Evolutionary conservation across 2,329 filamentous ascomycete species (phyloP), one percentile per base, ranked within the genome.

Genomic region (Colletotrichum lupini): DNA sequence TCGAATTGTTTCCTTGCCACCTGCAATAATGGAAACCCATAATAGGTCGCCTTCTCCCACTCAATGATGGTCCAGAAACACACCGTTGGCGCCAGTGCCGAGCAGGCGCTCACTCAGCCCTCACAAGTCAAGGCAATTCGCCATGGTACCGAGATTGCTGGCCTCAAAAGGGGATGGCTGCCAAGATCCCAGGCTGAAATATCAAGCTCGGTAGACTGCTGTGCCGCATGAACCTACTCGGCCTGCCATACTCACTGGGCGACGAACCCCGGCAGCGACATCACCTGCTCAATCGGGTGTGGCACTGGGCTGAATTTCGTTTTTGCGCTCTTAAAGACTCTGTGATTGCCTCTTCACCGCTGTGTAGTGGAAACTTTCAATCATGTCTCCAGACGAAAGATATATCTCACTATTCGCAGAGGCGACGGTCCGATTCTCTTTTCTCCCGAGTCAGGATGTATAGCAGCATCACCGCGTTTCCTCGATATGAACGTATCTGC

Each of bases 401-500:
- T 19, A 26, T 30, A 7, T 49, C 26, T 11, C n/a, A 62, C 16
- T 52, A 19, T 22, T 24, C 12, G 19, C 42, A 1, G 2, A 49
- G 7, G 16, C 42, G 24, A 11, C 28, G 22, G 14, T 4, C 30
- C 5, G 7, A n/a, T n/a, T n/a, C 22, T 22, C 55, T 49, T 26
- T 24, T 12, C 22, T 37, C 7, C 22, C n/a, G n/a, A 12, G 12
- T n/a, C 30, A 24, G 26, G n/a, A 22, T 55, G 26, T 42, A 19
- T 30, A 37, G 46, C 57, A 14, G 16, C n/a, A 37, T 37, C 16
- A 9, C 30, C 37, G 12, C 26, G 35, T n/a, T 24, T 1, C 2
- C 19, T 35, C 58, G 46, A 53, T 7, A 72, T 72, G 65, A 53
- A 72, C 14, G 24, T 28, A 30, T 53, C 60, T 26, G 22, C 9